A percentile compares a stretch with the other conserved stretches of the same genome.
Evolutionary conservation across 202 grass and related monocot species (phyloP).

Genomic region (Panicum virgatum): DNA sequence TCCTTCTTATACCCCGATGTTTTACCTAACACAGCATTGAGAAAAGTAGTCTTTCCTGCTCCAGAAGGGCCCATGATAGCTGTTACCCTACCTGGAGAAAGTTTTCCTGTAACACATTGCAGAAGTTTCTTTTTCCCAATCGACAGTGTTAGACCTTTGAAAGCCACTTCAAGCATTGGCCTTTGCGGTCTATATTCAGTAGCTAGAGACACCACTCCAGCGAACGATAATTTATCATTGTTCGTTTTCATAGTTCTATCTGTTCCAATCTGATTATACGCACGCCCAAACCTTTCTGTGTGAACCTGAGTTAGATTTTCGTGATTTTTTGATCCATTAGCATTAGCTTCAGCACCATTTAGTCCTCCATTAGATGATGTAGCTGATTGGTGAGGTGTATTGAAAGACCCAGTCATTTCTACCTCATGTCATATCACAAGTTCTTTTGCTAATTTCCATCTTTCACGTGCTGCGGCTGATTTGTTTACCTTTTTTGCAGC

Average conservation of each 20-base stretch:
- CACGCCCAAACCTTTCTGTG: constrained; percentile 55
- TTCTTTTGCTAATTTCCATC: constrained; percentile 72
- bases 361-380: constrained; percentile 36
- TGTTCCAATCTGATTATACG: constrained; percentile 58
- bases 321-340: constrained; percentile 40
- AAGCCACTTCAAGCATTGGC: constrained; percentile 74
- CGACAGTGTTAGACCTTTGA: constrained; percentile 72
- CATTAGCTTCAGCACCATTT: constrained; percentile 40
- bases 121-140: constrained; percentile 80
- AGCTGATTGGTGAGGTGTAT: constrained; percentile 25
- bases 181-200: constrained; percentile 47
- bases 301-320: constrained; percentile 43
- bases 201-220: constrained; percentile 53
- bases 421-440: constrained; percentile 48
- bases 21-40: constrained; percentile 85
- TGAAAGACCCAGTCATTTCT: constrained; percentile 24
- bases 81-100: constrained; percentile 70
- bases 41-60: constrained; percentile 91
- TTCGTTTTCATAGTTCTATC: constrained; percentile 46
- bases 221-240: constrained; percentile 51
- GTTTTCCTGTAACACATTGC: constrained; percentile 71
- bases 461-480: constrained; percentile 58
- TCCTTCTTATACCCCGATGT: constrained; percentile 63
- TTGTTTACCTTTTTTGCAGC: constrained; percentile 58
- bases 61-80: constrained; percentile 92